Conservation (phyloP, 345 rosid genomes). For the Rhodomyrtus tomentosa region DNA sequence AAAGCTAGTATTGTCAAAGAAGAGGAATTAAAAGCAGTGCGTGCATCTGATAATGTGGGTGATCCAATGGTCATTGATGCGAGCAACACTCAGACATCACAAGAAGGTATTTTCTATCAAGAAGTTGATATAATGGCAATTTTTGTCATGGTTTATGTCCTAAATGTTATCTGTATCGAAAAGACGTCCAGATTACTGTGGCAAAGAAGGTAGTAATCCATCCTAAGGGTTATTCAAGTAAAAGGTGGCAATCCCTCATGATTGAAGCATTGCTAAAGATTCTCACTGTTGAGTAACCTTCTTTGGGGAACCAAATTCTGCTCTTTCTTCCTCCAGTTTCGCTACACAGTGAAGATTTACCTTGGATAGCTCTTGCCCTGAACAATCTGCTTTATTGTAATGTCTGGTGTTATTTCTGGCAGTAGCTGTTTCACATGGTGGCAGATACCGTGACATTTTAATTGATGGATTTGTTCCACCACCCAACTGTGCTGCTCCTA, state of each 20-base stretch:
- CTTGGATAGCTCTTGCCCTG: not conserved
- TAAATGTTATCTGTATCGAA: not conserved
- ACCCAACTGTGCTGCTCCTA: conserved; percentile 72
- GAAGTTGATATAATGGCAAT: not conserved
- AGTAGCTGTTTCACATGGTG: conserved; percentile 47
- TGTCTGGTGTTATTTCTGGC: conserved; percentile 8
- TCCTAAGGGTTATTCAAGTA: not conserved
- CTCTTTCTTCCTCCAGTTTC: not conserved
- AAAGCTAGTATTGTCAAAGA: conserved; percentile 77
- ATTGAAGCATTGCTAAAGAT: not conserved
- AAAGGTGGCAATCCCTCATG: not conserved
- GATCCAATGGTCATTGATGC: conserved; percentile 84
- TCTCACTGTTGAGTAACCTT: not conserved
- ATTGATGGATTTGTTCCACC: conserved; percentile 94
- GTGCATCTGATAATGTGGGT: conserved; percentile 41
- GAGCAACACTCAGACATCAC: conserved; percentile 25
- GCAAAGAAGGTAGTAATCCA: not conserved
- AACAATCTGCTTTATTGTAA: not conserved
- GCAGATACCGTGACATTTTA: conserved; percentile 58
- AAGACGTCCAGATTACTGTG: not conserved
- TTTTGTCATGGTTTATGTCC: not conserved
- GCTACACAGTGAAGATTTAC: not conserved
- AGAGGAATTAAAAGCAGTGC: conserved; percentile 67
- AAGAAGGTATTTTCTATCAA: conserved; percentile 45
- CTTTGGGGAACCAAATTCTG: not conserved